These are phyloP conservation scores for Litsea cubeba DNA, from an alignment of 164 flowering plant species.

Conservation along the genomic window DNA sequence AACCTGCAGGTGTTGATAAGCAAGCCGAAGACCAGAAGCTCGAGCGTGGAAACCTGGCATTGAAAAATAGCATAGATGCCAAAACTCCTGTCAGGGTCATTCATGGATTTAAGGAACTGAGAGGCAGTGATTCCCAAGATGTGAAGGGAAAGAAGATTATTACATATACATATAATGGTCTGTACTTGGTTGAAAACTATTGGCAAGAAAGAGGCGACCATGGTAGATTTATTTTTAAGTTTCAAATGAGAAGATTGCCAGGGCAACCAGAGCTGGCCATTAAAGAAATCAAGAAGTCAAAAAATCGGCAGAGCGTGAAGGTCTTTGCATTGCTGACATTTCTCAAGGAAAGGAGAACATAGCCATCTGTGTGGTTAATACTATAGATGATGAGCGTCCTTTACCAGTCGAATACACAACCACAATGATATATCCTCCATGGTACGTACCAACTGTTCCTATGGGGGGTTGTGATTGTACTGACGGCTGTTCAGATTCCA, in stretches of 20 bases:
- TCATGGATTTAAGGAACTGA: slow-evolving; percentile 54
- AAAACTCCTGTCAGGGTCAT: slow-evolving; percentile 71
- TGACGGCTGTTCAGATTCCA: slow-evolving; percentile 51
- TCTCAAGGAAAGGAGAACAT: slow-evolving; percentile 58
- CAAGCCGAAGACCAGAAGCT: slow-evolving; percentile 70
- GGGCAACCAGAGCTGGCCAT: slow-evolving; percentile 78
- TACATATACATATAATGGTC: slow-evolving; percentile 69
- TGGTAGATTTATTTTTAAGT: slow-evolving; percentile 58
- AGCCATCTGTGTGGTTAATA: slow-evolving; percentile 71
- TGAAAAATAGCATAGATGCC: slow-evolving; percentile 47
- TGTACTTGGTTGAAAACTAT: slow-evolving; percentile 53
- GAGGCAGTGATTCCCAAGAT: slow-evolving; percentile 28
- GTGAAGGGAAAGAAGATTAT: slow-evolving; percentile 25
- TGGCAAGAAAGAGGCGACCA: slow-evolving; percentile 52
- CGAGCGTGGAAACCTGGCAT: slow-evolving; percentile 69
- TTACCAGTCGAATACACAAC: slow-evolving; percentile 53
- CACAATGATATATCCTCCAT: slow-evolving; percentile 57
- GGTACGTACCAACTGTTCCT: slow-evolving; percentile 45
- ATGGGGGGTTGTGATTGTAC: slow-evolving; percentile 62
- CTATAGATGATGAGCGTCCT: slow-evolving; percentile 58
- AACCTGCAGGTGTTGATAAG: slow-evolving; percentile 32
- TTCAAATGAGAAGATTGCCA: slow-evolving; percentile 56
- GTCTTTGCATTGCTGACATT: slow-evolving; percentile 56
- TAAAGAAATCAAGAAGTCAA: slow-evolving; percentile 51
- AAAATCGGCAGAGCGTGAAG: slow-evolving; percentile 42